These are phyloP conservation scores for Ambrosia artemisiifolia DNA, from an alignment of 129 eudicot species.

Conservation along the genomic window DNA sequence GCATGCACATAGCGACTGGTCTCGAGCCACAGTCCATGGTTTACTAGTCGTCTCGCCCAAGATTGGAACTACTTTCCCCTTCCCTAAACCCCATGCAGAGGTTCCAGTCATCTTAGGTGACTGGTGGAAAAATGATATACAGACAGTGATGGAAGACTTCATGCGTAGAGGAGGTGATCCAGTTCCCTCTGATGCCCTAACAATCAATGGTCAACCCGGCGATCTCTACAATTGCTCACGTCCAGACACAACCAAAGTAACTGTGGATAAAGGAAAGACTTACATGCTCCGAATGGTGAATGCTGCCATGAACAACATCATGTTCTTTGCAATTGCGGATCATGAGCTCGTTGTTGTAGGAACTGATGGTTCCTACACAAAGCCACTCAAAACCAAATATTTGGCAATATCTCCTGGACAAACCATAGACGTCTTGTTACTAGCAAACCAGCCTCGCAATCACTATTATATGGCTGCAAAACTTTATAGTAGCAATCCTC, in stretches of 20 bases:
- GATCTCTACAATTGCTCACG: slow-evolving; percentile 42
- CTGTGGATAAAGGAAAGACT: slow-evolving; percentile 54
- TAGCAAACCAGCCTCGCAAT: slow-evolving; percentile 45
- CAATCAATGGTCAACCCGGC: slow-evolving; percentile 64
- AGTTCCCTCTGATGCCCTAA: slow-evolving; percentile 44
- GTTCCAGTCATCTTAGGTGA: slow-evolving; percentile 53
- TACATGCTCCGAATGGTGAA: slow-evolving; percentile 65
- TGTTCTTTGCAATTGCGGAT: slow-evolving; percentile 38
- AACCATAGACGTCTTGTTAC: slow-evolving; percentile 52
- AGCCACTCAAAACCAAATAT: slow-evolving; percentile 44
- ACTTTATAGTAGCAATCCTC: slow-evolving; percentile 22
- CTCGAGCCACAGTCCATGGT: slow-evolving; percentile 57
- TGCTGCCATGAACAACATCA: slow-evolving; percentile 62
- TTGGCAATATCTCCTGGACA: slow-evolving; percentile 61
- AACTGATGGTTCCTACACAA: slow-evolving; percentile 56
- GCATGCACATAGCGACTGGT: slow-evolving; percentile 67
- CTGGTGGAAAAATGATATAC: slow-evolving; percentile 54
- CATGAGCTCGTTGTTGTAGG: slow-evolving; percentile 57
- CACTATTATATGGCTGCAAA: slow-evolving; percentile 59
- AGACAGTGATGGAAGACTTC: slow-evolving; percentile 37
- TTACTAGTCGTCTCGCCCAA: slow-evolving; percentile 38
- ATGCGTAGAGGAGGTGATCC: slow-evolving; percentile 47
- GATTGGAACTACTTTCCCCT: slow-evolving; percentile 37
- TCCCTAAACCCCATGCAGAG: slow-evolving; percentile 48
- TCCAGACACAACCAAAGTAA: slow-evolving; percentile 39